Evolutionary conservation across 257 asterid species (phyloP), one percentile per base, ranked within the genome.

Genomic region (Nicotiana otophora): DNA sequence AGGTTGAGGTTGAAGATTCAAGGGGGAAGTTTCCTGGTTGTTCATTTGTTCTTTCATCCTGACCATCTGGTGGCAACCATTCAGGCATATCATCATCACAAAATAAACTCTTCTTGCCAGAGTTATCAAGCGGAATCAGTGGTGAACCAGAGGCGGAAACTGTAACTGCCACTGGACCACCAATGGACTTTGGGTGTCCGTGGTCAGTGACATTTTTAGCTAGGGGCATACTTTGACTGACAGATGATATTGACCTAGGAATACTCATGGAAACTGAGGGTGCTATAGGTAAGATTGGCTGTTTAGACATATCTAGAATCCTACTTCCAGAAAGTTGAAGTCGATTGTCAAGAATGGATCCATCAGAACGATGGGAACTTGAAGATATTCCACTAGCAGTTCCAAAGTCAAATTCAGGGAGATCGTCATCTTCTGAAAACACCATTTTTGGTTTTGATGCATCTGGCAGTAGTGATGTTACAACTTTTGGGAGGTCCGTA

Each of bases 31-130:
- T 31, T 23, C 14, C 55, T 62, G 80, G 70, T 70, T 78, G 84
- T 23, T 34, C 70, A 42, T 61, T 81, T 16, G 20, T 60, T 74
- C 26, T 75, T 63, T 20, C 81, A 16, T 53, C 75, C 61, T 63
- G 58, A 20, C 23, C 70, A 60, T 78, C 20, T 75, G 84, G 83
- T 14, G 86, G 87, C 16, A 83, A 60, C 89, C 84, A 84, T 84
- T 82, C 87, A 65, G 87, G 86, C 82, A 87, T 82, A 80, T 82
- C 85, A 69, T 82, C 86, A 85, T 83, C 86, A 85, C 46, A 75
- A 48, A 79, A 53, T 30, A 78, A 33, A 14, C 80, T 85, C 78
- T 81, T 84, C 82, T 70, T 30, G 26, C 67, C 57, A 4, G 53
- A 77, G 33, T 63, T 75, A 33, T 76, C 58, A 42, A 84, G 66